Percentiles rank a stretch among this genome's conserved stretches.
These are phyloP conservation scores for Craterostigma plantagineum DNA, from an alignment of 257 asterid genomes.

Conservation along the genomic window DNA sequence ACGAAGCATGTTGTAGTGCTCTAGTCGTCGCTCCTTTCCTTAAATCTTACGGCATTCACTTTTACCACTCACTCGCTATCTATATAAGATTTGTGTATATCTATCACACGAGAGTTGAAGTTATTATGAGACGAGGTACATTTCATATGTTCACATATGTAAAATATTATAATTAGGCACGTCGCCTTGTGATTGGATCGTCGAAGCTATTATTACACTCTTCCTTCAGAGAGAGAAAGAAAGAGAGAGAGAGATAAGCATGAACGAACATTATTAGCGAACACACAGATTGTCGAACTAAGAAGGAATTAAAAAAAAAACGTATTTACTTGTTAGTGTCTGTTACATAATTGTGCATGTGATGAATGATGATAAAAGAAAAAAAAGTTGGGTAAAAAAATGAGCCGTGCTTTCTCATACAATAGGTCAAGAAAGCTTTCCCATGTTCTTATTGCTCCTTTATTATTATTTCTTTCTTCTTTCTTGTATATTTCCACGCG, in stretches of 20 bases:
- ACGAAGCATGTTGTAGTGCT: slow-evolving; percentile 18
- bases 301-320: too few species aligned
- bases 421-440: neutral
- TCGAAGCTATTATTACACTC: too few species aligned
- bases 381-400: too few species aligned
- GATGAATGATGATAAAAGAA: too few species aligned
- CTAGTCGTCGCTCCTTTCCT: slow-evolving; percentile 36
- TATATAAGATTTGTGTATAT: slow-evolving; percentile 11
- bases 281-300: slow-evolving; percentile 6
- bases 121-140: too few species aligned
- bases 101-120: slow-evolving; percentile 13
- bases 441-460: neutral
- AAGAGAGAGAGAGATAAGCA: slow-evolving; percentile 2
- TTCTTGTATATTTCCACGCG: slow-evolving; percentile 6
- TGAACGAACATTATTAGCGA: slow-evolving; percentile 32
- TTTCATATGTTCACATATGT: too few species aligned
- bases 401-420: neutral
- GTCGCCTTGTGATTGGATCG: too few species aligned
- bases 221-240: too few species aligned
- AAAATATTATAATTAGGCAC: too few species aligned
- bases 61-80: slow-evolving; percentile 12
- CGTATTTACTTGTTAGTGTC: too few species aligned
- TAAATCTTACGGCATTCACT: slow-evolving; percentile 56
- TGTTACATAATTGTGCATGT: too few species aligned
- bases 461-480: neutral